phyloP scores from a whole-genome alignment of 805 yeast species.

The Hanseniaspora pseudoguilliermondii region DNA sequence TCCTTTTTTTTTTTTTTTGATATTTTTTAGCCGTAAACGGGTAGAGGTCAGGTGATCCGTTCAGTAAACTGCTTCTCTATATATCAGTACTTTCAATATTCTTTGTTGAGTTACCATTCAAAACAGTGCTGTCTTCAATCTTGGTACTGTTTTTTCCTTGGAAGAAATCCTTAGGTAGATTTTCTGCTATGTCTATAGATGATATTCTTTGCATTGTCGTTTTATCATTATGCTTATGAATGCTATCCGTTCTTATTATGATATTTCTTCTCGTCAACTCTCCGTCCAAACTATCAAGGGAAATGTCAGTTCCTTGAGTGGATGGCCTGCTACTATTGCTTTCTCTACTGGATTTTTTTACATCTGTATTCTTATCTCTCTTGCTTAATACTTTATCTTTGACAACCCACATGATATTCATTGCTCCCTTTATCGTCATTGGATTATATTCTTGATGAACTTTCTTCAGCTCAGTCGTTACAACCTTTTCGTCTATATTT shows the following conservation, averaged over 20 bases:
- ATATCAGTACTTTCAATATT: neutral
- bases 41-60: neutral
- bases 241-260: neutral
- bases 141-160: conserved; percentile 1
- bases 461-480: neutral
- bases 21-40: conserved; percentile 3
- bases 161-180: conserved; percentile 9
- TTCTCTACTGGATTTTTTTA: too few relatives aligned
- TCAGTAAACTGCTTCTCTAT: neutral
- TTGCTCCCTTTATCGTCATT: neutral
- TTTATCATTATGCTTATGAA: neutral
- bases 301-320: neutral
- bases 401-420: neutral
- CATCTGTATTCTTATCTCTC: neutral
- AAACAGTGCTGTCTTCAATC: neutral
- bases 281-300: neutral
- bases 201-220: neutral
- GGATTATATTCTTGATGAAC: neutral
- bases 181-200: conserved; percentile 7
- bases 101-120: neutral
- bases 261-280: neutral
- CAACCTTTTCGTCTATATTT: neutral
- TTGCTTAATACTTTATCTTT: neutral
- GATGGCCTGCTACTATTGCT: neutral
- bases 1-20: neutral